Conservation (phyloP, 2,329 filamentous ascomycete genomes). For the Simplicillium aogashimaense region DNA sequence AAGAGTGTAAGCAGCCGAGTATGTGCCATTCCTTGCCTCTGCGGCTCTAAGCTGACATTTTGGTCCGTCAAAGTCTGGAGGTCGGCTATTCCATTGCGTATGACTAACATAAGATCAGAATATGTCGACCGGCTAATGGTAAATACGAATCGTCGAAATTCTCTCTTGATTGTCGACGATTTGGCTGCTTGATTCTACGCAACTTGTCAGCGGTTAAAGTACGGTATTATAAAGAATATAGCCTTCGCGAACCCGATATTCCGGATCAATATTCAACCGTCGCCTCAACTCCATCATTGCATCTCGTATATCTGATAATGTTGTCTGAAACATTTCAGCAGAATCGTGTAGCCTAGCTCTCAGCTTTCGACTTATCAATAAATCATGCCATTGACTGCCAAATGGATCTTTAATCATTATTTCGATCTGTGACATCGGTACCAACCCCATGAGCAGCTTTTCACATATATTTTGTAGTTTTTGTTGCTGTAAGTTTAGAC, state of each 20-base stretch:
- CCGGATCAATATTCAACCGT: background rate
- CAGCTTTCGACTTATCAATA: constrained; percentile 10
- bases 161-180: background rate
- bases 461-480: constrained; percentile 19
- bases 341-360: constrained; percentile 13
- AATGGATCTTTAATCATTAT: constrained; percentile 18
- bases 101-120: background rate
- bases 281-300: constrained; percentile 12
- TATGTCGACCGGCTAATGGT: constrained; percentile 4
- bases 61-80: too few species aligned
- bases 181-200: background rate
- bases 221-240: background rate
- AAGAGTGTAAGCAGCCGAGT: too few species aligned
- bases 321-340: constrained; percentile 13
- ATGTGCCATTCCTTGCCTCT: too few species aligned
- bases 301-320: constrained; percentile 11
- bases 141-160: constrained; percentile 8
- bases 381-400: constrained; percentile 15
- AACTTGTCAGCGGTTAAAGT: background rate
- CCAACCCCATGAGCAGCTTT: constrained; percentile 16
- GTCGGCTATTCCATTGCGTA: background rate
- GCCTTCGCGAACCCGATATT: background rate
- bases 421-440: constrained; percentile 13
- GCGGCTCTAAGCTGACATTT: too few species aligned
- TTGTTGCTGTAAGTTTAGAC: constrained; percentile 14